A percentile compares a stretch with the other conserved stretches of the same genome.
Evolutionary conservation across 106 monocot genomes (phyloP).

Genomic region (Dendrobium nobile): DNA sequence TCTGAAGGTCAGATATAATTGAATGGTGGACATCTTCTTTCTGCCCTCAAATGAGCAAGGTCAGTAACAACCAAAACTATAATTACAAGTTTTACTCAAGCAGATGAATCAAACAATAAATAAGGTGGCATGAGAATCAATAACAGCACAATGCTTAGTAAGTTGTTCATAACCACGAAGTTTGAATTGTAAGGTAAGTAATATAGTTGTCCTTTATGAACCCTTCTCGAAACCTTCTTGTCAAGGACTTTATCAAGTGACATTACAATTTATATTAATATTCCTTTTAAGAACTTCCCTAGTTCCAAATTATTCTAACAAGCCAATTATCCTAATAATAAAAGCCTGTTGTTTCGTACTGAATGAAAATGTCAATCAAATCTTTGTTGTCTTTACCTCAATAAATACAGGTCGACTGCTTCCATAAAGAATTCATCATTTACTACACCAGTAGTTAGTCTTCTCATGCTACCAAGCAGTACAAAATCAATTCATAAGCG

Average conservation of each 20-base stretch:
- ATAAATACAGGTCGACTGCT: background rate
- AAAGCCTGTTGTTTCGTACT: background rate
- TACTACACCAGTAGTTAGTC: background rate
- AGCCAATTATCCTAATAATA: background rate
- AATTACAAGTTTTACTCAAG: background rate
- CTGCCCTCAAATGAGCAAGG: constrained; percentile 30
- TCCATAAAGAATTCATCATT: background rate
- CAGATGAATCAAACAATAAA: constrained; percentile 2
- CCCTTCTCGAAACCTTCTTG: background rate
- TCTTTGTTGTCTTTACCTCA: background rate
- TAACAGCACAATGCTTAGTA: background rate
- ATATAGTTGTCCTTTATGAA: background rate
- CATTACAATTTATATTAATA: background rate
- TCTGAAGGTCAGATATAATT: constrained; percentile 98
- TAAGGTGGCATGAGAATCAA: background rate
- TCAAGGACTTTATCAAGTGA: background rate
- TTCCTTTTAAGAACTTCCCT: background rate
- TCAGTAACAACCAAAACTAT: constrained; percentile 7
- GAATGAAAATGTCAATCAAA: background rate
- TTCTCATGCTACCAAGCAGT: background rate
- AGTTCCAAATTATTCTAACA: background rate
- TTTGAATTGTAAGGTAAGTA: background rate
- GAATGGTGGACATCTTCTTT: constrained; percentile 99
- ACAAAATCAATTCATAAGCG: background rate
- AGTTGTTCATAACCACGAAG: background rate